These are phyloP conservation scores for Verbena officinalis DNA, from an alignment of 257 asterid genomes.

Conservation along the genomic window DNA sequence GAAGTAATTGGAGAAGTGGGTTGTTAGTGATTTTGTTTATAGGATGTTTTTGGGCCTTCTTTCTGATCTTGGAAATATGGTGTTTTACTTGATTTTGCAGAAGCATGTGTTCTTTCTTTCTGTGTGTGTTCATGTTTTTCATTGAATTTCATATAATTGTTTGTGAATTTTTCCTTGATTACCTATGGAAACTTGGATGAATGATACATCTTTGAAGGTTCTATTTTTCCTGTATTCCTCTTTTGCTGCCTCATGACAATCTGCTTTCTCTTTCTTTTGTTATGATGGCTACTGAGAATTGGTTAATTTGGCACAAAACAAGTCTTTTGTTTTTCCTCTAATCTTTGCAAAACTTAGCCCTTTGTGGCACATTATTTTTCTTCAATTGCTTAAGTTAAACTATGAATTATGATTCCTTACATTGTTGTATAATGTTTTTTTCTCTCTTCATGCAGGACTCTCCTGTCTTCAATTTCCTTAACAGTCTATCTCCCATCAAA, in stretches of 20 bases:
- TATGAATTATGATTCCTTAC: neutral
- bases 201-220: neutral
- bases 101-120: neutral
- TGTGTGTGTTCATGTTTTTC: neutral
- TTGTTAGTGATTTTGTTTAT: constrained; percentile 15
- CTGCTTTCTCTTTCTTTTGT: neutral
- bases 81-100: neutral
- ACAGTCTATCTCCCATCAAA: constrained; percentile 86
- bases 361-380: too few relatives aligned
- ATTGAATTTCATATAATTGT: constrained; percentile 9
- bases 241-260: neutral
- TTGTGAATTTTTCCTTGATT: neutral
- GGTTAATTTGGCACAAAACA: neutral
- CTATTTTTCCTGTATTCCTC: neutral
- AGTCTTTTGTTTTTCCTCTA: neutral
- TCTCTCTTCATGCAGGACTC: constrained; percentile 67
- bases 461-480: constrained; percentile 73
- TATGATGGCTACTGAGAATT: neutral
- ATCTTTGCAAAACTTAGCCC: too few relatives aligned
- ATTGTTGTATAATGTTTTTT: constrained; percentile 7
- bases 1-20: constrained; percentile 25
- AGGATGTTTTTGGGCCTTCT: neutral
- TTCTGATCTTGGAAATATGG: constrained; percentile 5
- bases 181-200: neutral
- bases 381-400: too few relatives aligned